Conservation (phyloP, 768 basidiomycete genomes). For the Boletus sp. region DNA sequence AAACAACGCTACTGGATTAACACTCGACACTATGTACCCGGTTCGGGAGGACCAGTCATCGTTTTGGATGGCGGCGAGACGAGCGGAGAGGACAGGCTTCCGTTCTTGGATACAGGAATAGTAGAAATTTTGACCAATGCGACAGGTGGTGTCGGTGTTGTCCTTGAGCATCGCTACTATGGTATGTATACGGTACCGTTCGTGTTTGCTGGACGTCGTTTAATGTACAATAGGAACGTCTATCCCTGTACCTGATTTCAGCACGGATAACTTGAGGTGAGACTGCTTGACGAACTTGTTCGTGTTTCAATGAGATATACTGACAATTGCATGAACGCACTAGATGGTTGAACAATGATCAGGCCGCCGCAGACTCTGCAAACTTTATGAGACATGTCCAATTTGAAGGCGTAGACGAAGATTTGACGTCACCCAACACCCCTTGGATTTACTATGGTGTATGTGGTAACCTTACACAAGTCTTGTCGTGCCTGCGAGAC, state of each 20-base stretch:
- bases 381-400: constrained; percentile 83
- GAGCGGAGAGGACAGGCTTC: constrained; percentile 62
- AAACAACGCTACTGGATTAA: constrained; percentile 92
- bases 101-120: constrained; percentile 70
- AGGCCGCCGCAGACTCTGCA: constrained; percentile 87
- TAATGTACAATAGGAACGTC: constrained; percentile 53
- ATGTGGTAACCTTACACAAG: constrained; percentile 20
- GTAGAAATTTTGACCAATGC: constrained; percentile 80
- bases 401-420: constrained; percentile 65
- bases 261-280: constrained; percentile 78
- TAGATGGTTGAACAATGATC: constrained; percentile 87
- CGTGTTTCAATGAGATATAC: background rate
- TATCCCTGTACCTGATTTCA: constrained; percentile 70
- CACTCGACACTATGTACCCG: constrained; percentile 69
- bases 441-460: constrained; percentile 97
- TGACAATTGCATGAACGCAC: constrained; percentile 6
- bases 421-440: constrained; percentile 65
- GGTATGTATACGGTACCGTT: constrained; percentile 38
- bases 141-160: constrained; percentile 83
- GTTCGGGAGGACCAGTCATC: constrained; percentile 76
- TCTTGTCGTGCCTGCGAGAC: background rate
- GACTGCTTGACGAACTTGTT: background rate
- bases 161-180: constrained; percentile 93
- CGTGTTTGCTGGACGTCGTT: background rate
- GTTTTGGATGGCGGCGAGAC: constrained; percentile 94